Evolutionary conservation across 495 filamentous ascomycete genomes (phyloP), one percentile per base, ranked within the genome.

Genomic region (Penicillium parvum): DNA sequence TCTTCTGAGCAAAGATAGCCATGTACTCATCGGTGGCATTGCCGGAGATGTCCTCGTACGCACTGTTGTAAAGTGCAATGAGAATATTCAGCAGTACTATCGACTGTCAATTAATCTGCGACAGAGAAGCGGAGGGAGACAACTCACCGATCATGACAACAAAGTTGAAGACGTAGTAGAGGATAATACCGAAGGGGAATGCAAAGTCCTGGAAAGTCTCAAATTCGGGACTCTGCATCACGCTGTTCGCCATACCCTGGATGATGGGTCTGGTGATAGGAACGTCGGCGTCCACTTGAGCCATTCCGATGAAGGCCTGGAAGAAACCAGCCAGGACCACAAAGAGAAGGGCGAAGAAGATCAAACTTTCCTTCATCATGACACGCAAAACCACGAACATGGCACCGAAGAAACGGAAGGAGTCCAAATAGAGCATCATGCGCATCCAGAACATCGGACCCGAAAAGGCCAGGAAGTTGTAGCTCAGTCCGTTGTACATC

Each of bases 331-430:
- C 64, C 29, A 95, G 67, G 37, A 98, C 84, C 36, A 96, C 82
- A 36, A 83, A 67, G 4, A 98, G 77, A n/a, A 98, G 75, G 5
- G 90, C 87, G 53, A 98, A 98, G 74, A 98, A 98, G 49, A 97
- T 96, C 40, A 98, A 66, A 42, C 87, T 94, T 60, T 98, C 92
- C 55, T 90, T 88, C 92, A 98, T 97, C 94, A 98, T 97, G 37
- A 97, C 90, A 55, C 96, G 90, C 23, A 98, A 69, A 4, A 98
- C 87, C 6, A 97, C 90, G 23, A 98, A 75, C 94, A 98, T 97
- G 37, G 88, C 88, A 30, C 92, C 92, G 50, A 98, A 97, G 74
- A 98, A 98, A 45, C 86, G 84, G 69, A 92, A 88, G 0, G 82
- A 84, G 69, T 98, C 92, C 7, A 98, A 76, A 58, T 95, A 98